Conservation (phyloP, 306 rosid genomes). For the Purshia tridentata region DNA sequence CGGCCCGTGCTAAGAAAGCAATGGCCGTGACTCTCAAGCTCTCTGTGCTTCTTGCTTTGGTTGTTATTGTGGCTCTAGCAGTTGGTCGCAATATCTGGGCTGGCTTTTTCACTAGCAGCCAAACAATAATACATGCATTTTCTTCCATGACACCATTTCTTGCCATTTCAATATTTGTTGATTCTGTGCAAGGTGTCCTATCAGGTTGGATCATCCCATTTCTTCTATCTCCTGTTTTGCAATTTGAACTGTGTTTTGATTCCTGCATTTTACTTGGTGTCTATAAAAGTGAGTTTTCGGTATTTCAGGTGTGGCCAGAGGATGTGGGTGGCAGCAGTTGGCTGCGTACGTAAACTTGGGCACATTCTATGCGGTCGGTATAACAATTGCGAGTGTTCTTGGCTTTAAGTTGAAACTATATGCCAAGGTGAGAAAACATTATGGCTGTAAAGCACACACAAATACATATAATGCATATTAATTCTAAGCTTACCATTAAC, state of each 20-base stretch:
- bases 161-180: slow-evolving; percentile 51
- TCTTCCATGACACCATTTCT: slow-evolving; percentile 68
- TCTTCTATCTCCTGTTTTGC: background rate
- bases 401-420: slow-evolving; percentile 25
- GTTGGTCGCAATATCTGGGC: slow-evolving; percentile 69
- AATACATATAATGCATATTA: too few species aligned
- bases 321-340: slow-evolving; percentile 75
- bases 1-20: slow-evolving; percentile 59
- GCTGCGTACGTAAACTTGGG: slow-evolving; percentile 57
- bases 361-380: slow-evolving; percentile 57
- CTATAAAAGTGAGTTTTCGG: background rate
- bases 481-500: too few species aligned
- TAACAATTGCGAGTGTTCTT: slow-evolving; percentile 53
- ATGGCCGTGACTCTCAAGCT: slow-evolving; percentile 64
- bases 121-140: slow-evolving; percentile 41
- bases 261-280: too few species aligned
- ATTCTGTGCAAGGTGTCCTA: slow-evolving; percentile 72
- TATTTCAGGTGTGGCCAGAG: slow-evolving; percentile 66
- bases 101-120: slow-evolving; percentile 44
- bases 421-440: too few species aligned
- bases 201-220: slow-evolving; percentile 48
- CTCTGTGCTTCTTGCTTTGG: slow-evolving; percentile 48
- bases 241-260: background rate
- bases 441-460: too few species aligned
- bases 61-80: slow-evolving; percentile 42